Evolutionary conservation across 2,329 filamentous ascomycete species (phyloP).

Genomic region (Stagonosporopsis cucurbitacearum): DNA sequence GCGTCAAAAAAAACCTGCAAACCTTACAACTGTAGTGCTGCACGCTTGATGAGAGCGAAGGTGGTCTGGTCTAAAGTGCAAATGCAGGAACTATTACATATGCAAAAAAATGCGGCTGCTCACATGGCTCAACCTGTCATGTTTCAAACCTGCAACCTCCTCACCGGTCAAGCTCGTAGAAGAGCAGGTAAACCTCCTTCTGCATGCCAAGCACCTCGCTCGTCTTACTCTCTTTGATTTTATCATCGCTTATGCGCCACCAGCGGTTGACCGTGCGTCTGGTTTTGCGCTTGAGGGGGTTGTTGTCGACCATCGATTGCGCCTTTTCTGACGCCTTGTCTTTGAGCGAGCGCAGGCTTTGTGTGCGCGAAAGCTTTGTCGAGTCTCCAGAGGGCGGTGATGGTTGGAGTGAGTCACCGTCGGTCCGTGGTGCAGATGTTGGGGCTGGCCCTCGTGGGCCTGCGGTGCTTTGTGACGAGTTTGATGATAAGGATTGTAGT

Average conservation of each 20-base stretch:
- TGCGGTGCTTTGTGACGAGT: constrained; percentile 34
- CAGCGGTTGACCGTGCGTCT: constrained; percentile 75
- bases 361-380: constrained; percentile 32
- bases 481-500: constrained; percentile 42
- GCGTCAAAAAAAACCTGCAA: no score
- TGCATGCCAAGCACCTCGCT: constrained; percentile 91
- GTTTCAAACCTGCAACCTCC: not conserved
- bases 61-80: constrained; percentile 11
- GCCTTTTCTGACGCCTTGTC: constrained; percentile 42
- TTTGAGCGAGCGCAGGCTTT: constrained; percentile 39
- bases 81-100: not conserved
- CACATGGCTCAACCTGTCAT: not conserved
- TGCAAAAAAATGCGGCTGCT: not conserved
- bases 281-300: constrained; percentile 58
- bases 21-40: not conserved
- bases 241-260: constrained; percentile 99
- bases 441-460: constrained; percentile 34
- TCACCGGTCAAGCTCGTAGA: constrained; percentile 80
- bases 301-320: constrained; percentile 54
- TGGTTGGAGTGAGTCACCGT: constrained; percentile 30
- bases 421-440: constrained; percentile 42
- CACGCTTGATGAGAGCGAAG: constrained; percentile 1
- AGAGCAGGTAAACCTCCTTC: constrained; percentile 92
- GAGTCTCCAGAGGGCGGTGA: constrained; percentile 23
- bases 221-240: constrained; percentile 92